A percentile compares a stretch with the other conserved stretches of the same genome.
phyloP scores from a whole-genome alignment of 2,329 filamentous ascomycete species.

The Cytospora paraplurivora region DNA sequence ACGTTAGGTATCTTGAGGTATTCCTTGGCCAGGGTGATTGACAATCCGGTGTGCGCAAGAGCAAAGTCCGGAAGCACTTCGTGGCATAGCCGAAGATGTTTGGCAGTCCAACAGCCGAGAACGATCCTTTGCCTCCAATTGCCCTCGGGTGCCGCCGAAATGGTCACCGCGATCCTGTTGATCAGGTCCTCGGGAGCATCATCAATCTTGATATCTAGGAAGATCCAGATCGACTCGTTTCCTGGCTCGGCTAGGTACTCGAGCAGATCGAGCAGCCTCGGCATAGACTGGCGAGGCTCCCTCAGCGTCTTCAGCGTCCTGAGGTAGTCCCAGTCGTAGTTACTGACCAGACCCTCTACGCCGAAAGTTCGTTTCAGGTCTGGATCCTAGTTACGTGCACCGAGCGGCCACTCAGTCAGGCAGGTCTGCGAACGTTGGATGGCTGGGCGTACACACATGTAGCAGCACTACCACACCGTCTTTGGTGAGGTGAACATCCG shows the following conservation, averaged over 20 bases:
- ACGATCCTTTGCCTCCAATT: constrained; percentile 73
- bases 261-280: constrained; percentile 73
- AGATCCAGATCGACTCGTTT: constrained; percentile 71
- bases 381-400: constrained; percentile 50
- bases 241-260: constrained; percentile 68
- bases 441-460: constrained; percentile 57
- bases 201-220: constrained; percentile 89
- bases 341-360: constrained; percentile 67
- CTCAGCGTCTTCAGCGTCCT: constrained; percentile 66
- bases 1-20: constrained; percentile 68
- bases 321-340: constrained; percentile 77
- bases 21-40: constrained; percentile 66
- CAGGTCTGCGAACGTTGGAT: neutral
- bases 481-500: constrained; percentile 79
- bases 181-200: constrained; percentile 74
- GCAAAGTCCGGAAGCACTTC: constrained; percentile 64
- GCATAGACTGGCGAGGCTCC: constrained; percentile 71
- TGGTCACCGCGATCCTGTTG: constrained; percentile 63
- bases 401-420: neutral
- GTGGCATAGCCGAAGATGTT: constrained; percentile 57
- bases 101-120: constrained; percentile 67
- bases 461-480: constrained; percentile 85
- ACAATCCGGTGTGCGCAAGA: constrained; percentile 69
- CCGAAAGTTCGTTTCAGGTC: constrained; percentile 82
- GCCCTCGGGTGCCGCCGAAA: constrained; percentile 57